Base-by-base conservation (phyloP, 2,329 filamentous ascomycete species). In the Phialocephala sp. region DNA sequence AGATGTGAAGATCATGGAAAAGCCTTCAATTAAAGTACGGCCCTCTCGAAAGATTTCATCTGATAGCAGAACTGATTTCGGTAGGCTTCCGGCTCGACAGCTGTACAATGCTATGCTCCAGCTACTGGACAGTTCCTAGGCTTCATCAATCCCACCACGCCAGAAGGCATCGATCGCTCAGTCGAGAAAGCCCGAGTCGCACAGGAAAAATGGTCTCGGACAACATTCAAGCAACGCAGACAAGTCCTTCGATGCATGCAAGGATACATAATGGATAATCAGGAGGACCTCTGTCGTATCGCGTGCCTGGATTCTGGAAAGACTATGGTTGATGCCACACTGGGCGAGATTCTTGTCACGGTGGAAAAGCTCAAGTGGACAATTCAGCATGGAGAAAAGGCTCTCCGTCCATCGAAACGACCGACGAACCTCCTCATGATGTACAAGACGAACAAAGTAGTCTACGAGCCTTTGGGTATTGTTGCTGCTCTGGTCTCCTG, bases 341-440 rank as follows among this genome's bases (percentile, higher is more conserved):
- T 99, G 63, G 95, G 95, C 60, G 95, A 99, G 83, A 94, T 98
- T 69, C 84, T 99, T 63, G 93, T 97, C 50, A 97, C 95, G 8
- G 89, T 87, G 0, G 95, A 98, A 83, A 97, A 97, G 82, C 84
- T 99, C 66, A 89, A 91, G 75, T 99, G 95, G 95, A 97, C 93
- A 2, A 89, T 98, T 68, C 83, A 89, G 69, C 93, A 99, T 79
- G 95, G 95, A 72, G 94, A 97, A 79, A 87, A 87, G 74, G 91
- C 93, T 0, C 80, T 99, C 70, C 79, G 79, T 41, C 87, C 92
- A 0, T 90, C 90, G 69, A 82, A 82, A 58, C 85, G 95, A 61
- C 93, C 94, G 5, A 97, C 93, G 0, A 97, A 96, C 78, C 83
- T 97, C 55, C 85, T 99, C 69, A 96, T 99, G 93, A 87, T 89